A percentile compares a stretch with the other conserved stretches of the same genome.
Conservation (phyloP, 768 basidiomycete species). For the Auricularia cornea region DNA sequence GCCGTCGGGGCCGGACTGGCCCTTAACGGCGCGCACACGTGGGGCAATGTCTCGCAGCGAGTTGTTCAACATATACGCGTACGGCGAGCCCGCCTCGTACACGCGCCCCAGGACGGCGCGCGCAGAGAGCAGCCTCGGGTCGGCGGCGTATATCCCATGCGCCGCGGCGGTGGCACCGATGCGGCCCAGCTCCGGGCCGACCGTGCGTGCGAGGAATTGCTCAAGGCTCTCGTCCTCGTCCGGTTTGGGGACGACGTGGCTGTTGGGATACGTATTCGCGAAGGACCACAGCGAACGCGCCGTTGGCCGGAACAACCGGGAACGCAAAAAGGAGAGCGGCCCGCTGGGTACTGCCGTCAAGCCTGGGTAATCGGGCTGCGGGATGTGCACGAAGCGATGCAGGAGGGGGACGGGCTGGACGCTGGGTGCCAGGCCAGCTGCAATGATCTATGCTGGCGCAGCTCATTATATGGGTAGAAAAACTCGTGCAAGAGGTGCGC, state of each 20-base stretch:
- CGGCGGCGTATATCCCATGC: constrained; percentile 90
- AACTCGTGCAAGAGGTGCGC: background rate
- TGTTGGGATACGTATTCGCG: no score
- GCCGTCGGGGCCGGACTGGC: no score
- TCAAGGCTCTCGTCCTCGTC: constrained; percentile 72
- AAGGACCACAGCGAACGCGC: constrained; percentile 6
- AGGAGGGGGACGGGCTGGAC: constrained; percentile 1
- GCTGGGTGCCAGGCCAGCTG: constrained; percentile 8
- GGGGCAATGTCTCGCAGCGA: no score
- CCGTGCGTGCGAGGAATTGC: constrained; percentile 62
- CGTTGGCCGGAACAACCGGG: constrained; percentile 2
- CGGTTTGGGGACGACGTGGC: constrained; percentile 53
- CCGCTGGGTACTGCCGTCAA: no score
- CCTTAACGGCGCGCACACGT: no score
- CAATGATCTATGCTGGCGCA: constrained; percentile 5
- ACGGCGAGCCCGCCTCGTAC: constrained; percentile 21
- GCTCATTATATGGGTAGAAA: background rate
- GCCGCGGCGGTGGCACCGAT: constrained; percentile 72
- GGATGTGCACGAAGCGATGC: no score
- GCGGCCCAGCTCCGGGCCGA: constrained; percentile 64
- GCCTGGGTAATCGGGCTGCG: no score
- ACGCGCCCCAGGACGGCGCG: constrained; percentile 66
- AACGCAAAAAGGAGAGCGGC: no score
- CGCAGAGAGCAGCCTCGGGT: constrained; percentile 65
- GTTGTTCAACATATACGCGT: constrained; percentile 1